Evolutionary conservation across 768 basidiomycete genomes (phyloP).

Genomic region (Leccinum longicurvipes): DNA sequence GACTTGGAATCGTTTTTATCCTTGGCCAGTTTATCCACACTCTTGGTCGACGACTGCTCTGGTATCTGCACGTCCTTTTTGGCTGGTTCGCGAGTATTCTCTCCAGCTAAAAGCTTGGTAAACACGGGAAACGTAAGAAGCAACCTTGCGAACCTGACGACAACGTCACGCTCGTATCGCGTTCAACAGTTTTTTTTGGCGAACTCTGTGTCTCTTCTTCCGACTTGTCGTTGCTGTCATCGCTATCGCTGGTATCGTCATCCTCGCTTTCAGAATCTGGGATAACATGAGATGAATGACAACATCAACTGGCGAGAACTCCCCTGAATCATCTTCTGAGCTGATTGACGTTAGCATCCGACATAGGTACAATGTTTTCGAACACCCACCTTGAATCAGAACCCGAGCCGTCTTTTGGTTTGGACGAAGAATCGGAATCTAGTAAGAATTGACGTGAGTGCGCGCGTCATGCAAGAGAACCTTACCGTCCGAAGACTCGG

Average conservation of each 20-base stretch:
- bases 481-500: slow-evolving; percentile 27
- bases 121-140: neutral
- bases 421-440: slow-evolving; percentile 17
- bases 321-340: slow-evolving; percentile 18
- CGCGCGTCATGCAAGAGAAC: neutral
- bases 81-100: neutral
- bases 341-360: slow-evolving; percentile 11
- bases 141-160: slow-evolving; percentile 29
- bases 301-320: slow-evolving; percentile 7
- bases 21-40: neutral
- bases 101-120: slow-evolving; percentile 12
- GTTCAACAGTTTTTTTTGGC: slow-evolving; percentile 14
- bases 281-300: neutral
- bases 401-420: slow-evolving; percentile 22
- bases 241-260: slow-evolving; percentile 9
- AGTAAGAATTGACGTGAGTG: neutral
- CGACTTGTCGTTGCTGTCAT: slow-evolving; percentile 6
- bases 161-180: slow-evolving; percentile 41
- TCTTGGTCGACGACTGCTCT: slow-evolving; percentile 3
- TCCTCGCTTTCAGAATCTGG: slow-evolving; percentile 18
- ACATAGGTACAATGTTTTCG: slow-evolving; percentile 3
- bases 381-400: slow-evolving; percentile 26
- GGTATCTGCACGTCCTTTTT: neutral
- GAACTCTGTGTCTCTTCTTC: slow-evolving; percentile 1
- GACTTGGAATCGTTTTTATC: slow-evolving; percentile 5